Evolutionary conservation across 2,329 filamentous ascomycete species (phyloP).

Genomic region (Raffaelea deltoideospora): DNA sequence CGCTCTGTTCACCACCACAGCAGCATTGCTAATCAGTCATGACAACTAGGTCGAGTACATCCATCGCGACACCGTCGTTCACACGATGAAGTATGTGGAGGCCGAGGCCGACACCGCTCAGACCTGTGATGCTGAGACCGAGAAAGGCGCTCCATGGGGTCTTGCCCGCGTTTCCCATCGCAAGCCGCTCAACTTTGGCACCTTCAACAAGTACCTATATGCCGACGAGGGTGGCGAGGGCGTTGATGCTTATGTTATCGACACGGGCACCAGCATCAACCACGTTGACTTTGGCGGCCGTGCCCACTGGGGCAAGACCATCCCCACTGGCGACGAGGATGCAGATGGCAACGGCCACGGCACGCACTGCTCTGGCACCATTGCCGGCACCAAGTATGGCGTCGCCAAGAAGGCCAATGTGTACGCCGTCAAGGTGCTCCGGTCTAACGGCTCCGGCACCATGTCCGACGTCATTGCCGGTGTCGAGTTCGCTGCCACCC

Average conservation of each 20-base stretch:
- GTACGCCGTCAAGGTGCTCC: conserved; percentile 95
- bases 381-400: conserved; percentile 97
- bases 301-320: conserved; percentile 93
- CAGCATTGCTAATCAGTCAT: no score
- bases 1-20: no score
- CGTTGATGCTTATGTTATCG: conserved; percentile 96
- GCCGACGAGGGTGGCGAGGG: conserved; percentile 82
- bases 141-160: conserved; percentile 97
- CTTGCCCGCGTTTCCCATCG: conserved; percentile 96
- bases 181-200: conserved; percentile 69
- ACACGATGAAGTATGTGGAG: conserved; percentile 48
- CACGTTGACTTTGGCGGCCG: conserved; percentile 97
- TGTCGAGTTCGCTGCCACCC: conserved; percentile 81
- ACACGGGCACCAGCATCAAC: conserved; percentile 85
- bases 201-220: conserved; percentile 98
- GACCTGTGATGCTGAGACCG: conserved; percentile 40
- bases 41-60: conserved; percentile 73
- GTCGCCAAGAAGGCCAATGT: conserved; percentile 97
- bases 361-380: conserved; percentile 96
- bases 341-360: conserved; percentile 95
- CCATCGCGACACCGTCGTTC: conserved; percentile 86
- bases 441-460: conserved; percentile 90
- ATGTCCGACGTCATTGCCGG: conserved; percentile 99
- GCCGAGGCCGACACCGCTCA: conserved; percentile 17
- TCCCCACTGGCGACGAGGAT: conserved; percentile 71